Base-by-base conservation (phyloP, 345 rosid genomes). In the Acer yangbiense region DNA sequence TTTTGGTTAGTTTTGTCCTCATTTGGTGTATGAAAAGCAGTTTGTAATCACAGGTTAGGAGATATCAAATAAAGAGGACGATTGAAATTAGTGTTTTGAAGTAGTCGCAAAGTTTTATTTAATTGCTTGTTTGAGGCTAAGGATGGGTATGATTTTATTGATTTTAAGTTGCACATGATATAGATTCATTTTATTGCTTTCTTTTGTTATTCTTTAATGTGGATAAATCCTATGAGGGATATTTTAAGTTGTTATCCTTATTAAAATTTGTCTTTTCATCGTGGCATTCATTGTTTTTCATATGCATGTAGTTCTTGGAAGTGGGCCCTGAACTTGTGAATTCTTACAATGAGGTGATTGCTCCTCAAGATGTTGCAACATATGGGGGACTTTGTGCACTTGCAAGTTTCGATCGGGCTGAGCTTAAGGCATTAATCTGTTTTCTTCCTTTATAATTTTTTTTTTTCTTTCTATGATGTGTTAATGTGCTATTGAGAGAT, bases 301-400 rank as follows among this genome's bases (percentile, higher is more conserved):
- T 77, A 44, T 77, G 74, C 68, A 8, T 88, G 84, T 89, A 97
- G 99, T 94, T 97, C 81, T 83, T 97, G 86, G 98, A 97, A 81
- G 97, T 92, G 58, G 91, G 90, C 77, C 98, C 94, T 68, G 99
- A 94, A 72, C 85, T 94, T 75, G 98, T 96, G 77, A 94, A 78
- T 84, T 83, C 90, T 46, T 97, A 93, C 79, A 93, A 82, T 75
- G 98, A 94, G 79, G 98, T 94, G 52, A 92, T 97, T 90, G 99
- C 99, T 68, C 82, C 99, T 78, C 99, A 97, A 88, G 99, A 94
- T 83, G 91, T 97, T 82, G 99, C 99, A 44, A 97, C 96, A 13
- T 97, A 94, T 55, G 99, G 99, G 32, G 99, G 99, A 63, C 96
- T 97, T 69, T 94, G 99, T 79, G 99, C 98, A 3, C 94, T 97